Evolutionary conservation across 148 eudicot species (phyloP).

Genomic region (Amaranthus cruentus): DNA sequence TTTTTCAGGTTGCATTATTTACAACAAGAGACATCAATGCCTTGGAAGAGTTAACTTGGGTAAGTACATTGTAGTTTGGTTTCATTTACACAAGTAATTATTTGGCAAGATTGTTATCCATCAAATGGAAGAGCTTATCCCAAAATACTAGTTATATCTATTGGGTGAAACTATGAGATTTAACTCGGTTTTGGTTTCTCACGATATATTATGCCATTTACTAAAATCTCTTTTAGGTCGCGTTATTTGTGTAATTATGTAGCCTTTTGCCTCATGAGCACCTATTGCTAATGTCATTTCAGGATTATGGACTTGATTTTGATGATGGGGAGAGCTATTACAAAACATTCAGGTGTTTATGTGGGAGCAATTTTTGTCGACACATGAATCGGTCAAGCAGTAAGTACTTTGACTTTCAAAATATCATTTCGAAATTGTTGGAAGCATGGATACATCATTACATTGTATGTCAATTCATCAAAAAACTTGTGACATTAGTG

Average conservation of each 20-base stretch:
- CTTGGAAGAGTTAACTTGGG: slow-evolving; percentile 93
- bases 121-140: neutral
- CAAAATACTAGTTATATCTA: neutral
- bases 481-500: too few species aligned
- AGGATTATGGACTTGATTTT: slow-evolving; percentile 95
- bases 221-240: neutral
- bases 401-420: slow-evolving; percentile 28
- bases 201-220: neutral
- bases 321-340: slow-evolving; percentile 61
- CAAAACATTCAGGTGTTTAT: slow-evolving; percentile 67
- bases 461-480: too few species aligned
- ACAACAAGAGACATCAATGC: slow-evolving; percentile 70
- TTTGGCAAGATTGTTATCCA: neutral
- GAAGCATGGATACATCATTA: too few species aligned
- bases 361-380: slow-evolving; percentile 84
- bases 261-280: neutral
- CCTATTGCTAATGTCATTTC: slow-evolving; percentile 15
- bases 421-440: neutral
- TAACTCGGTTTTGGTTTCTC: neutral
- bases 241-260: neutral
- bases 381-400: slow-evolving; percentile 76
- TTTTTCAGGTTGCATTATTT: slow-evolving; percentile 79
- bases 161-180: neutral
- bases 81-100: neutral
- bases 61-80: slow-evolving; percentile 23